Base-by-base conservation (phyloP, 176 grass and related monocot genomes). In the Chloris gayana region DNA sequence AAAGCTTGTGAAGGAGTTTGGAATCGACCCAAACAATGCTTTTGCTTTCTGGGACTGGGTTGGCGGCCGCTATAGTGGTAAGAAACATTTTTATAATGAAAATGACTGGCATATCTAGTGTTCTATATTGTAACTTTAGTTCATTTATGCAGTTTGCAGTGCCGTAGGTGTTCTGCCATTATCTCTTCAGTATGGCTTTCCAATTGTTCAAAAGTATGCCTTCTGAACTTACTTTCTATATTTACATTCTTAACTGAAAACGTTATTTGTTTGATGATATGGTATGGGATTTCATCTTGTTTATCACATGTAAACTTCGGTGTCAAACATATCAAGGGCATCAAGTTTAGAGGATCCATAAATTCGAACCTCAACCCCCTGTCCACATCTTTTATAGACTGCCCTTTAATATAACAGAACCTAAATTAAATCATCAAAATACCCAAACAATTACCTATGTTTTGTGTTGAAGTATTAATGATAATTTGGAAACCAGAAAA, bases 1-100 rank as follows among this genome's bases (percentile, higher is more conserved):
- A 74, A 83, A 94, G 96, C 93, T 99, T 90, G 96, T 99, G 46
- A 85, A 95, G 79, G 76, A 93, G 74, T 99, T 99, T 22, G 93
- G 93, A 75, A 99, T 99, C 13, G 90, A 99, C 78, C 92, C 96
- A 70, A 91, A 87, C 79, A 99, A 99, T 82, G 86, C 92, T 61
- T 95, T 99, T 93, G 96, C 88, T 80, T 99, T 99, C 61, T 99
- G 92, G 92, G 96, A 99, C 84, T 99, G 96, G 96, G 96, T 99
- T 89, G 92, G 96, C 2, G 96, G 96, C 54, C 92, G 96, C 68
- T 99, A 99, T 64, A 99, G 96, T 88, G 96, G 96, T 99, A 79
- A 87, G n/a, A n/a, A 82, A 62, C 30, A 14, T 82, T 78, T 75
- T 61, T 61, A 24, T 80, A 61, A 11, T 6, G 24, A 39, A 44